Evolutionary conservation across 306 rosid species (phyloP).

Genomic region (Aeschynomene evenia): DNA sequence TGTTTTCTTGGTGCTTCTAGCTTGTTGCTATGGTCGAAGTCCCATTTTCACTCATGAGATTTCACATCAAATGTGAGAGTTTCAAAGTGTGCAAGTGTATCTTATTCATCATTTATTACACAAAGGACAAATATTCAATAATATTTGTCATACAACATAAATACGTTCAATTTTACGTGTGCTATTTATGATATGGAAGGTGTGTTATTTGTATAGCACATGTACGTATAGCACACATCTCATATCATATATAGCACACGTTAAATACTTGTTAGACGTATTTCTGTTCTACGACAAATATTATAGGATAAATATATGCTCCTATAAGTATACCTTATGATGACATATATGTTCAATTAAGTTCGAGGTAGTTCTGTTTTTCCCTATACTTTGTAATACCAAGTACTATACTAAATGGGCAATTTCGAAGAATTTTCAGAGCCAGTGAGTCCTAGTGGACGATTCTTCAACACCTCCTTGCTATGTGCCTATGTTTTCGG

Average conservation of each 20-base stretch:
- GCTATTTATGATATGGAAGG: too few species aligned
- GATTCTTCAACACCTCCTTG: constrained; percentile 39
- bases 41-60: not conserved
- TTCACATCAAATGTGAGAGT: not conserved
- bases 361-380: not conserved
- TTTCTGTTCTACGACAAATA: too few species aligned
- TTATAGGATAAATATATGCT: not conserved
- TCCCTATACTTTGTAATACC: not conserved
- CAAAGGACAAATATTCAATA: not conserved
- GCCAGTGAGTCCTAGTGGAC: constrained; percentile 64
- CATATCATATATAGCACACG: too few species aligned
- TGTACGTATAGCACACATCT: too few species aligned
- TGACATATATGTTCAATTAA: not conserved
- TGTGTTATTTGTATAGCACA: too few species aligned
- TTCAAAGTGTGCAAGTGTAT: not conserved
- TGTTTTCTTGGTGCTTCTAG: too few species aligned
- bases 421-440: constrained; percentile 26
- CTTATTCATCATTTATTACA: not conserved
- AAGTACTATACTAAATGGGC: not conserved
- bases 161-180: too few species aligned
- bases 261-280: too few species aligned
- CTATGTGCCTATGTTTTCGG: constrained; percentile 40
- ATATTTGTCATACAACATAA: too few species aligned
- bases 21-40: too few species aligned
- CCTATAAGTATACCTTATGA: not conserved